A percentile compares a stretch with the other conserved stretches of the same genome.
Conservation (phyloP, 306 rosid genomes). For the Sphenostylis stenocarpa region DNA sequence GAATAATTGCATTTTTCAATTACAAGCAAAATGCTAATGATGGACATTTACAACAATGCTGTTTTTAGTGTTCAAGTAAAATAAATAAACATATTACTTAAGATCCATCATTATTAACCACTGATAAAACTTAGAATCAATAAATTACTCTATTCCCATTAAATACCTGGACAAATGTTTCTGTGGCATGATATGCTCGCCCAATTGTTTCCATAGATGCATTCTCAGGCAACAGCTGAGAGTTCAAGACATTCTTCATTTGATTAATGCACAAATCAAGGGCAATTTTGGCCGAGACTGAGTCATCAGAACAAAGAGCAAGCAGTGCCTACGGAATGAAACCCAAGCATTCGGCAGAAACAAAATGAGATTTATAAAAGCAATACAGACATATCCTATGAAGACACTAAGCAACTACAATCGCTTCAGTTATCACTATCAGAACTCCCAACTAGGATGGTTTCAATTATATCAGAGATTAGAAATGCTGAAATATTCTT, state of each 20-base stretch:
- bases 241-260: slow-evolving; percentile 88
- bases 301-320: slow-evolving; percentile 90
- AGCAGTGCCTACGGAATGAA: slow-evolving; percentile 74
- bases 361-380: slow-evolving; percentile 24
- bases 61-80: slow-evolving; percentile 3
- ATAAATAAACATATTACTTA: slow-evolving; percentile 19
- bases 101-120: not conserved
- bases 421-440: slow-evolving; percentile 4
- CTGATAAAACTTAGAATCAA: slow-evolving; percentile 13
- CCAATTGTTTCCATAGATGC: slow-evolving; percentile 95
- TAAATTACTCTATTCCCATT: slow-evolving; percentile 11
- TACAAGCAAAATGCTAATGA: slow-evolving; percentile 26
- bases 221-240: slow-evolving; percentile 85
- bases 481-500: slow-evolving; percentile 18
- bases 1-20: slow-evolving; percentile 10
- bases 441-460: not conserved
- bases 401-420: slow-evolving; percentile 9
- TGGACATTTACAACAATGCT: slow-evolving; percentile 20
- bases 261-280: slow-evolving; percentile 89
- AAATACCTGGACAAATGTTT: slow-evolving; percentile 91
- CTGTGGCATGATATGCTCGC: slow-evolving; percentile 93
- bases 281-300: slow-evolving; percentile 80
- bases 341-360: slow-evolving; percentile 40
- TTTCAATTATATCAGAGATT: slow-evolving; percentile 3
- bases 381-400: slow-evolving; percentile 4